These are phyloP conservation scores for Cladophialophora exuberans DNA, from an alignment of 2,329 filamentous ascomycete species.

Conservation along the genomic window DNA sequence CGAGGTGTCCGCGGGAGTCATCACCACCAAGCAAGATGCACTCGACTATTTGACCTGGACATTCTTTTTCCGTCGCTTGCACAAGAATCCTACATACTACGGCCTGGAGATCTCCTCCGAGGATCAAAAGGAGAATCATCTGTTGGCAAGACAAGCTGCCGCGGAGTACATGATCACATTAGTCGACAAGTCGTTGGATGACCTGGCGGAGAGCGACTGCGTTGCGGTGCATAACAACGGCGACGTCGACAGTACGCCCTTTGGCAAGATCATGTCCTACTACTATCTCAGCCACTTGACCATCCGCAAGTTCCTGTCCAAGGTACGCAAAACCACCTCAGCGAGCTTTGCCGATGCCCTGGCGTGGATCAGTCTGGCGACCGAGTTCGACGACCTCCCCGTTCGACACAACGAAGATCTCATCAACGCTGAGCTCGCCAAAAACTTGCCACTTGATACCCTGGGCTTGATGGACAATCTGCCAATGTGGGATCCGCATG, in stretches of 20 bases:
- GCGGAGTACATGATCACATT: constrained; percentile 95
- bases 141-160: constrained; percentile 80
- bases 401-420: constrained; percentile 98
- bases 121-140: constrained; percentile 74
- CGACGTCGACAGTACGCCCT: constrained; percentile 83
- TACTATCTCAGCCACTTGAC: constrained; percentile 98
- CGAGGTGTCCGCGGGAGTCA: constrained; percentile 90
- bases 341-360: constrained; percentile 76
- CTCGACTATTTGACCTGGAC: constrained; percentile 99
- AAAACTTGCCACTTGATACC: constrained; percentile 65
- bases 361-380: constrained; percentile 89
- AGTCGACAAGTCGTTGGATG: constrained; percentile 81
- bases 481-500: constrained; percentile 98
- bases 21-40: constrained; percentile 92
- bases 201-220: constrained; percentile 83
- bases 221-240: constrained; percentile 82
- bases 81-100: constrained; percentile 99
- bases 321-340: constrained; percentile 70
- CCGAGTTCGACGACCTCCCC: constrained; percentile 95
- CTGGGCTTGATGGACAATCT: constrained; percentile 58
- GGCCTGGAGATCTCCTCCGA: constrained; percentile 91
- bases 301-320: constrained; percentile 77
- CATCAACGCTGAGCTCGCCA: constrained; percentile 87
- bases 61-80: constrained; percentile 95
- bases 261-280: constrained; percentile 99